Evolutionary conservation across 2,329 filamentous ascomycete species (phyloP).

Genomic region (Cercospora sojina): DNA sequence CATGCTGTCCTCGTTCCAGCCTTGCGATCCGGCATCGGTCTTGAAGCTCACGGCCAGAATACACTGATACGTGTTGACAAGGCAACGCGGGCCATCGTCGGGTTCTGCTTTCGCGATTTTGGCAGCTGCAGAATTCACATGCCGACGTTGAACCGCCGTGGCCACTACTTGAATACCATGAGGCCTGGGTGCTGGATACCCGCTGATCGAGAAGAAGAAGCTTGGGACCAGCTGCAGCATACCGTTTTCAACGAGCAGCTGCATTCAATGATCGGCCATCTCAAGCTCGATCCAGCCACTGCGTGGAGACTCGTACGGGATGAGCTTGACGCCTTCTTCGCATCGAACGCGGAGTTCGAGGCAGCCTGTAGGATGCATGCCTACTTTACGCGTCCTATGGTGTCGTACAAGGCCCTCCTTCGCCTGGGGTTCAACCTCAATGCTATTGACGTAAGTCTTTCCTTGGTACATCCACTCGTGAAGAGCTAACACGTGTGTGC

Average conservation of each 20-base stretch:
- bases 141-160: constrained; percentile 8
- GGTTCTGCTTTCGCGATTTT: constrained; percentile 13
- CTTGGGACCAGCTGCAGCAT: constrained; percentile 12
- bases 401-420: neutral
- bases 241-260: constrained; percentile 13
- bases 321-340: neutral
- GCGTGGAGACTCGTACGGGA: neutral
- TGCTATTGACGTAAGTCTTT: neutral
- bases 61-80: constrained; percentile 6
- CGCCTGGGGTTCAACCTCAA: neutral
- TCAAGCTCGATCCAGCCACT: neutral
- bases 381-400: neutral
- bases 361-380: neutral
- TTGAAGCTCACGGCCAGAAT: constrained; percentile 17
- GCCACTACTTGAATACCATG: constrained; percentile 2
- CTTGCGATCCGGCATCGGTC: constrained; percentile 9
- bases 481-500: neutral
- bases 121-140: constrained; percentile 12
- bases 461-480: neutral
- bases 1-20: constrained; percentile 5
- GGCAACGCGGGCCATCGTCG: neutral
- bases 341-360: neutral
- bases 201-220: constrained; percentile 11
- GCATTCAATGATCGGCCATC: neutral
- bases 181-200: constrained; percentile 3